Conservation (phyloP, 192 early-diverging fungal species). For the Coemansia sp. region DNA sequence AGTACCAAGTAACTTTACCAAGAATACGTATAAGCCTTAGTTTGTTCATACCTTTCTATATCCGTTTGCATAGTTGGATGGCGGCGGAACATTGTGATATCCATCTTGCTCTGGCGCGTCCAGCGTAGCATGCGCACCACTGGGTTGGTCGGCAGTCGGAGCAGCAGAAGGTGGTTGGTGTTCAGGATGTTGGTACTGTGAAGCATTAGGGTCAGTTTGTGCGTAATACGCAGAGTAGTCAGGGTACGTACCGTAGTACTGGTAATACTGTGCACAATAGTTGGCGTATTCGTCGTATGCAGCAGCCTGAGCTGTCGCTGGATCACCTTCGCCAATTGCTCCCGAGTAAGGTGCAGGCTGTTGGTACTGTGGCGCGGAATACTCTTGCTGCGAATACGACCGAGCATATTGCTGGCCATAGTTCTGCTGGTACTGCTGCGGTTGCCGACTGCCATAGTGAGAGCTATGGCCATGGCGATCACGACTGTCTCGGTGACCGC, state of each 20-base stretch:
- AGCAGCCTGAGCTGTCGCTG: slow-evolving; percentile 3
- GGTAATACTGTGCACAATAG: slow-evolving; percentile 50
- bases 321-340: not conserved
- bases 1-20: not conserved
- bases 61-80: slow-evolving; percentile 23
- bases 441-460: slow-evolving; percentile 11
- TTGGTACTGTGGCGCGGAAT: slow-evolving; percentile 10
- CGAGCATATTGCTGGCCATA: slow-evolving; percentile 19
- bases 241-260: slow-evolving; percentile 50
- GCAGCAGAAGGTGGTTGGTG: not conserved
- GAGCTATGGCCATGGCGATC: slow-evolving; percentile 11
- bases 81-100: slow-evolving; percentile 52
- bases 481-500: slow-evolving; percentile 15
- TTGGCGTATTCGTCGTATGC: slow-evolving; percentile 39
- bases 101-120: slow-evolving; percentile 8
- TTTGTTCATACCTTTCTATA: slow-evolving; percentile 30
- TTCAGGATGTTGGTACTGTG: slow-evolving; percentile 8
- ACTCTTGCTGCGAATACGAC: not conserved
- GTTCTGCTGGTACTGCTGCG: slow-evolving; percentile 15
- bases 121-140: not conserved
- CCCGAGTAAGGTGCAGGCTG: slow-evolving; percentile 11
- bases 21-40: not conserved
- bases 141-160: not conserved
- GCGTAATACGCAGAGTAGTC: slow-evolving; percentile 38
- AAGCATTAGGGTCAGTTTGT: slow-evolving; percentile 6